Percentiles rank a stretch among this genome's conserved stretches.
These are phyloP conservation scores for Oenanthe javanica DNA, from an alignment of 140 eudicot genomes.

Conservation along the genomic window DNA sequence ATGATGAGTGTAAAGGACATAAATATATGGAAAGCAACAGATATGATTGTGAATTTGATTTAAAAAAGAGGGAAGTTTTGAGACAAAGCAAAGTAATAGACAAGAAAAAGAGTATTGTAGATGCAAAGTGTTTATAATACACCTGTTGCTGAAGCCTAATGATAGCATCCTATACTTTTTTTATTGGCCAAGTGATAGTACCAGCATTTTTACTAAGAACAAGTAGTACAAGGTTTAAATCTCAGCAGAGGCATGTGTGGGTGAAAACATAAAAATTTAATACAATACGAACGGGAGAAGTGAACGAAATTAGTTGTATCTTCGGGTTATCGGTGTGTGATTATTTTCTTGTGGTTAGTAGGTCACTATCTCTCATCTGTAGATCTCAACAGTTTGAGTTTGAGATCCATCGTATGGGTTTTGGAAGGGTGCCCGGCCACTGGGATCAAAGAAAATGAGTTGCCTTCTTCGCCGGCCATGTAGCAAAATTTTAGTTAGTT, in stretches of 20 bases:
- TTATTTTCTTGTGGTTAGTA: conserved; percentile 1
- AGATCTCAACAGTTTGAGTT: background rate
- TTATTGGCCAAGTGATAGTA: too few relatives aligned
- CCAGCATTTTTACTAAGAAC: background rate
- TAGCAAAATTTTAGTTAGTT: background rate
- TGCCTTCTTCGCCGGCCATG: background rate
- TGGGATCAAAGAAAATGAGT: background rate
- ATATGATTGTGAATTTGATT: conserved; percentile 1
- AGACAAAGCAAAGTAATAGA: conserved; percentile 11
- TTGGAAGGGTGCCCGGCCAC: background rate
- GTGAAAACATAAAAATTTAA: too few relatives aligned
- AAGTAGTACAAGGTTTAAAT: background rate
- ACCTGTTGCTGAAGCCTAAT: background rate
- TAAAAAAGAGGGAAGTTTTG: conserved; percentile 3
- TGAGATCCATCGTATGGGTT: background rate
- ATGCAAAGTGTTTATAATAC: background rate
- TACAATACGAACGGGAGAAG: background rate
- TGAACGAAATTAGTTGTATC: background rate
- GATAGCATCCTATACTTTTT: background rate
- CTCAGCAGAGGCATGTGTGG: background rate
- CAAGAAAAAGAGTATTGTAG: background rate
- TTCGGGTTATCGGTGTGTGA: background rate
- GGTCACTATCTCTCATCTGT: background rate
- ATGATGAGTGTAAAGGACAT: conserved; percentile 3
- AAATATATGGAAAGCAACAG: background rate